Evolutionary conservation across 2,329 filamentous ascomycete genomes (phyloP).

Genomic region (Fusarium temperatum): DNA sequence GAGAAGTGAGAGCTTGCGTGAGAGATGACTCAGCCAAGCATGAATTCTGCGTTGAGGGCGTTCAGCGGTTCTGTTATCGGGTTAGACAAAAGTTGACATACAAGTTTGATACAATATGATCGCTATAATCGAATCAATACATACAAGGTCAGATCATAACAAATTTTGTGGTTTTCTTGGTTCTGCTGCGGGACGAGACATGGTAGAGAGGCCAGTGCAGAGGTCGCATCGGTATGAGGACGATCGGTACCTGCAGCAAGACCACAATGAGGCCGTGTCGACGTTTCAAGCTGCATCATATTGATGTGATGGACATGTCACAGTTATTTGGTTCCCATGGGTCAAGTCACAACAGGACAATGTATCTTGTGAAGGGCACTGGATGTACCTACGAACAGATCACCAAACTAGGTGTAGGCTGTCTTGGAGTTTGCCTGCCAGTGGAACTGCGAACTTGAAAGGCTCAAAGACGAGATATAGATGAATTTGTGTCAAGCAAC

Average conservation of each 20-base stretch:
- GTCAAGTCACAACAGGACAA: not conserved
- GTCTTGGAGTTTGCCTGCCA: not conserved
- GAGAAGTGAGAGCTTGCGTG: conserved; percentile 34
- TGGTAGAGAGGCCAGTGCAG: not conserved
- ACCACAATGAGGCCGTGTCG: not conserved
- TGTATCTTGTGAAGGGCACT: not conserved
- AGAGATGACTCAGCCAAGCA: not conserved
- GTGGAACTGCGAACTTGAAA: not conserved
- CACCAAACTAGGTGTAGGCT: not conserved
- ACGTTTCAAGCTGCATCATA: conserved; percentile 4
- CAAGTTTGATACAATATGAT: conserved; percentile 17
- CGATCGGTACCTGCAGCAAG: not conserved
- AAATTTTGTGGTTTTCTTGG: not conserved
- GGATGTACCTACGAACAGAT: not conserved
- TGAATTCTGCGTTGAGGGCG: conserved; percentile 10
- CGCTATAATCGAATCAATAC: conserved; percentile 4
- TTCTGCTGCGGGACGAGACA: not conserved
- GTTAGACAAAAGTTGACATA: conserved; percentile 29
- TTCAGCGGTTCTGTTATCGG: conserved; percentile 20
- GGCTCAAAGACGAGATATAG: too few relatives aligned
- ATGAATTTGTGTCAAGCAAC: not conserved
- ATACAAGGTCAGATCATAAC: not conserved
- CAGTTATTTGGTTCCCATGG: not conserved
- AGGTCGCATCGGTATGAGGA: not conserved
- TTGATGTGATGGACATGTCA: not conserved